Percentiles rank a stretch among this genome's conserved stretches.
Evolutionary conservation across 805 yeast species (phyloP).

Genomic region (Zygoascus ofunaensis): DNA sequence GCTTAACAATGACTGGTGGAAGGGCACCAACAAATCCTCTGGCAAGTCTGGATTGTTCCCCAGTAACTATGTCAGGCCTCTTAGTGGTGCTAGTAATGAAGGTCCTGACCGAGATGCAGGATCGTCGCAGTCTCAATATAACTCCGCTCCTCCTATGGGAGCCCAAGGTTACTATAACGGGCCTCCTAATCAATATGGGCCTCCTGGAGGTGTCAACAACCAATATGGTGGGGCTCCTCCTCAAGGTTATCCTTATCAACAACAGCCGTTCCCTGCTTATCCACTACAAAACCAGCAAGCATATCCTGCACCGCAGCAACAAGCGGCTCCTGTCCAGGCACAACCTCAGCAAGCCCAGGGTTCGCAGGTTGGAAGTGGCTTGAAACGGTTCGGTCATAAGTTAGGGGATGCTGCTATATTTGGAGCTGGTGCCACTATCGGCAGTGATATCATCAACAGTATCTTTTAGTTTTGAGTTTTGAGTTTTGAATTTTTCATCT

Average conservation of each 20-base stretch:
- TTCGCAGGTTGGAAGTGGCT: slow-evolving; percentile 8
- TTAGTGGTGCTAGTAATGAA: slow-evolving; percentile 9
- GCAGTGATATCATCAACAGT: slow-evolving; percentile 57
- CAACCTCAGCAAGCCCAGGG: slow-evolving; percentile 13
- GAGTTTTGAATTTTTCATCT: background rate
- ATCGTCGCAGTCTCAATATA: slow-evolving; percentile 4
- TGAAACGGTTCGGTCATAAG: slow-evolving; percentile 63
- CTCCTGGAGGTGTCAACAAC: slow-evolving; percentile 8
- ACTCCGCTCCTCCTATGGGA: slow-evolving; percentile 5
- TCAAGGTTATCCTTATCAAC: slow-evolving; percentile 10
- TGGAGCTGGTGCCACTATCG: slow-evolving; percentile 95
- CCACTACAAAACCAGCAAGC: slow-evolving; percentile 19
- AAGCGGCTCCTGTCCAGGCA: slow-evolving; percentile 13
- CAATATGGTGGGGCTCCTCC: slow-evolving; percentile 17
- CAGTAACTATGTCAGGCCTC: slow-evolving; percentile 58
- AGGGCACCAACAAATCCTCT: slow-evolving; percentile 44
- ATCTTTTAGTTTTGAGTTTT: slow-evolving; percentile 15
- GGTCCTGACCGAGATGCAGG: slow-evolving; percentile 7
- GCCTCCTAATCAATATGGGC: slow-evolving; percentile 6
- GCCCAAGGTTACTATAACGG: background rate
- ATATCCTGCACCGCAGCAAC: slow-evolving; percentile 20
- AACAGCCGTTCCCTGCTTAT: slow-evolving; percentile 33
- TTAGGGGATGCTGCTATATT: slow-evolving; percentile 88
- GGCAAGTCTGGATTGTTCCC: slow-evolving; percentile 78
- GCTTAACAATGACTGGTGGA: slow-evolving; percentile 85